These are phyloP conservation scores for Colletotrichum gloeosporioides DNA, from an alignment of 2,329 filamentous ascomycete species.

Conservation along the genomic window DNA sequence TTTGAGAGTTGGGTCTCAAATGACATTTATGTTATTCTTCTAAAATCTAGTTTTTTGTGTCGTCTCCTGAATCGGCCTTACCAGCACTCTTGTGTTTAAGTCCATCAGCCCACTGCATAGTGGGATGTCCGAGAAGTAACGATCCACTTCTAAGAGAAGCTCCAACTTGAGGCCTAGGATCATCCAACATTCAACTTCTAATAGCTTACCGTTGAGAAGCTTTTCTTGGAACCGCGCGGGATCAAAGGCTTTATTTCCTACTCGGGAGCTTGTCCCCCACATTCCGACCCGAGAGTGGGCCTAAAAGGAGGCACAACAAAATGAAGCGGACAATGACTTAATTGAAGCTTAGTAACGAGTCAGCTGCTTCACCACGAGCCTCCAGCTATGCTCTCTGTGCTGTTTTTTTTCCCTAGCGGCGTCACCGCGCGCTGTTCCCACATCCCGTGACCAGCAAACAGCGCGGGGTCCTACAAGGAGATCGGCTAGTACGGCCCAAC, in stretches of 20 bases:
- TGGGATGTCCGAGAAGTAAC: not conserved
- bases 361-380: not conserved
- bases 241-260: not conserved
- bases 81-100: not conserved
- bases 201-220: not conserved
- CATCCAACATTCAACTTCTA: not conserved
- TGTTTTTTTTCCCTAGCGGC: not conserved
- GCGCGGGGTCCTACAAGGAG: not conserved
- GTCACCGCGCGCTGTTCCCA: not conserved
- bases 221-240: not conserved
- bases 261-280: not conserved
- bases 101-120: not conserved
- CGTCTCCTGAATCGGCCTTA: not conserved
- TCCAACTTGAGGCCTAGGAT: not conserved
- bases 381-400: not conserved
- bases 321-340: not conserved
- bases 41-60: not conserved
- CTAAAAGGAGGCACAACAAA: not conserved
- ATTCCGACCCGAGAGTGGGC: not conserved
- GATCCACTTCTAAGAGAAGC: not conserved
- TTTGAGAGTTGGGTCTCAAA: not conserved
- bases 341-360: not conserved
- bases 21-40: not conserved
- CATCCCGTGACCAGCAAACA: not conserved
- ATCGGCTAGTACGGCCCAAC: not conserved